Conservation (phyloP, 2,329 filamentous ascomycete genomes). For the Phoma sp. region DNA sequence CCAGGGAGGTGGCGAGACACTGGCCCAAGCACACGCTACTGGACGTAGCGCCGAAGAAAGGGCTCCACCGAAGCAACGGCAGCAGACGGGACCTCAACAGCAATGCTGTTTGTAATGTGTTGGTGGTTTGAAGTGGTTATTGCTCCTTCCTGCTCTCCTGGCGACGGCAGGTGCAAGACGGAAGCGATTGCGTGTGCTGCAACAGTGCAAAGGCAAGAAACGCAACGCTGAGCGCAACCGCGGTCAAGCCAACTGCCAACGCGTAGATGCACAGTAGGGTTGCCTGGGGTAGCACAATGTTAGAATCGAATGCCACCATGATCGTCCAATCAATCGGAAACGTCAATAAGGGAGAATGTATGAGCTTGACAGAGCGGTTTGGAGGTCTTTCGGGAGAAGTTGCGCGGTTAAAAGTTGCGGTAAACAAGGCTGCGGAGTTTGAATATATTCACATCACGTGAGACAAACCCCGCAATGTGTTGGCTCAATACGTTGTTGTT, state of each 20-base stretch:
- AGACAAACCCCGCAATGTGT: background rate
- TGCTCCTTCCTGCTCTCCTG: background rate
- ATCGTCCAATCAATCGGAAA: background rate
- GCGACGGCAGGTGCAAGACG: background rate
- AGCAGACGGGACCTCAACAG: background rate
- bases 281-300: background rate
- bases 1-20: constrained; percentile 17
- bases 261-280: background rate
- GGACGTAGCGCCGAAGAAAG: background rate
- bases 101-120: background rate
- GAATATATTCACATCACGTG: background rate
- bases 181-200: background rate
- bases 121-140: background rate
- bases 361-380: background rate
- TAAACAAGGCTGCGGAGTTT: background rate
- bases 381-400: background rate
- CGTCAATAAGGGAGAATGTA: background rate
- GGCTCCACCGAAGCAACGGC: background rate
- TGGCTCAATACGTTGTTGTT: background rate
- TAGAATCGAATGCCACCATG: constrained; percentile 1
- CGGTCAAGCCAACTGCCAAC: background rate
- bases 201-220: background rate
- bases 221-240: background rate
- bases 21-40: constrained; percentile 13
- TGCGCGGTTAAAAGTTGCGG: background rate